Conservation (phyloP, 169 alveolate species). For the Nephromyces sp. region DNA sequence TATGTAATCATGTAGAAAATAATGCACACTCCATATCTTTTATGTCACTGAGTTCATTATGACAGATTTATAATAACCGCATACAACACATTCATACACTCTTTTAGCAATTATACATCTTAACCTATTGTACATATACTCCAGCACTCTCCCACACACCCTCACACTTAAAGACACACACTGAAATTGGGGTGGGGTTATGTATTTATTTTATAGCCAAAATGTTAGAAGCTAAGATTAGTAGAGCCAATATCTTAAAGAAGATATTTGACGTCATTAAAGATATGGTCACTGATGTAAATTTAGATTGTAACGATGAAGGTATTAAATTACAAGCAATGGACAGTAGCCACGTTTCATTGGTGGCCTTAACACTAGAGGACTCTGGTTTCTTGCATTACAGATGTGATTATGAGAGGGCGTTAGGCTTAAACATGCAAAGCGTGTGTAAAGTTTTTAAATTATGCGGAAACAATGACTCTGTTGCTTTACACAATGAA, state of each 20-base stretch:
- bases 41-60: too few species aligned
- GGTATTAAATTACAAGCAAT: slow-evolving; percentile 96
- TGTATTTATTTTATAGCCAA: not conserved
- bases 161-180: too few species aligned
- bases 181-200: too few species aligned
- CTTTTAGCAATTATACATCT: too few species aligned
- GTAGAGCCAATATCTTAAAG: slow-evolving; percentile 17
- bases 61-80: too few species aligned
- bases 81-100: too few species aligned
- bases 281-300: slow-evolving; percentile 91
- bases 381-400: slow-evolving; percentile 90
- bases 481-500: slow-evolving; percentile 86
- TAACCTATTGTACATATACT: too few species aligned
- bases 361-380: slow-evolving; percentile 83
- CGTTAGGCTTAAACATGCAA: slow-evolving; percentile 88
- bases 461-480: slow-evolving; percentile 89
- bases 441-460: slow-evolving; percentile 90
- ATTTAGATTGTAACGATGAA: slow-evolving; percentile 85
- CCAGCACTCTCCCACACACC: too few species aligned
- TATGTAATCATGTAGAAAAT: too few species aligned
- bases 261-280: slow-evolving; percentile 65
- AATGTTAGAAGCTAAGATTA: slow-evolving; percentile 32
- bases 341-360: slow-evolving; percentile 95
- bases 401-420: slow-evolving; percentile 85
- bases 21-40: too few species aligned